phyloP scores from a whole-genome alignment of 805 yeast species.

The Candida krabiensis region DNA sequence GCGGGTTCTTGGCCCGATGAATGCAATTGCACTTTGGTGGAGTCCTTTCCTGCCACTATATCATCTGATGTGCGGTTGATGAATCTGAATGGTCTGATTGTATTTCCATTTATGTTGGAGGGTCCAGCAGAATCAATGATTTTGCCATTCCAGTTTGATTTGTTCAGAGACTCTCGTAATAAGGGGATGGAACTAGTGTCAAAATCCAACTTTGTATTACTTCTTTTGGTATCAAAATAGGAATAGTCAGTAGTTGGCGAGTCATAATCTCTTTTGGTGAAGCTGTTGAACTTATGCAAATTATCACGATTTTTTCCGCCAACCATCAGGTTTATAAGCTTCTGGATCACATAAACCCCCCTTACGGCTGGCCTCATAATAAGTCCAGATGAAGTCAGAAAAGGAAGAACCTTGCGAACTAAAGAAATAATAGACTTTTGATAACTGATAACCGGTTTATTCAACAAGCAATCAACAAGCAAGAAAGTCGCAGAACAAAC shows the following conservation, averaged over 20 bases:
- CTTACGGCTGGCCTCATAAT: slow-evolving; percentile 31
- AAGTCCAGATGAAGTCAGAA: slow-evolving; percentile 24
- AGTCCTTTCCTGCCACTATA: not conserved
- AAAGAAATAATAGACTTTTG: slow-evolving; percentile 15
- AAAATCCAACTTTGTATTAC: too few relatives aligned
- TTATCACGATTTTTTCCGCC: slow-evolving; percentile 12
- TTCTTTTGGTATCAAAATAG: not conserved
- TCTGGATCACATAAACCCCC: slow-evolving; percentile 30
- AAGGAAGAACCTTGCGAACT: slow-evolving; percentile 18
- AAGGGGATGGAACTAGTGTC: not conserved
- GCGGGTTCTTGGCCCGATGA: too few relatives aligned
- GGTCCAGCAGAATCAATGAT: not conserved
- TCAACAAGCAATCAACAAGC: slow-evolving; percentile 29
- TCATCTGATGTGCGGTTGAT: slow-evolving; percentile 10
- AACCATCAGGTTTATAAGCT: slow-evolving; percentile 19
- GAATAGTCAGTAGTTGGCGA: not conserved
- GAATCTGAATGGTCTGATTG: slow-evolving; percentile 6
- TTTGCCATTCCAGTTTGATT: not conserved
- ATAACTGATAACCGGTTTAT: slow-evolving; percentile 19
- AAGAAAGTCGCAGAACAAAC: slow-evolving; percentile 29
- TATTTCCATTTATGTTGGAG: not conserved
- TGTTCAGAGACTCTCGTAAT: not conserved
- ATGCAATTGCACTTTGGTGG: too few relatives aligned
- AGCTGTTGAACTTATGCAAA: slow-evolving; percentile 9
- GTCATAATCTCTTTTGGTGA: slow-evolving; percentile 5